phyloP scores from a whole-genome alignment of 2,329 filamentous ascomycete genomes.

The Aspergillus neoniger region DNA sequence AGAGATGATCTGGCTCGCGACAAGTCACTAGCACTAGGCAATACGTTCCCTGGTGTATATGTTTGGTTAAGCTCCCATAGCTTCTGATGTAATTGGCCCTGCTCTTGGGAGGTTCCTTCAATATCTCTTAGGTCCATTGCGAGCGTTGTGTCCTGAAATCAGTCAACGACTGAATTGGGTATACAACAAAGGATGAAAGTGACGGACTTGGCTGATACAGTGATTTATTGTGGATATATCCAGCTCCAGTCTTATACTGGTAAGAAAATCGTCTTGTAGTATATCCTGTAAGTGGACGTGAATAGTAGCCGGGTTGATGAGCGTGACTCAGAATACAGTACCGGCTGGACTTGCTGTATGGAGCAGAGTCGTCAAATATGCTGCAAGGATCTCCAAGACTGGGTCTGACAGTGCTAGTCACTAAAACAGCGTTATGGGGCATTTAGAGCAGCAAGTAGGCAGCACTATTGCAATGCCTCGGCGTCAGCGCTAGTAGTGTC shows the following conservation, averaged over 20 bases:
- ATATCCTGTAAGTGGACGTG: too few species aligned
- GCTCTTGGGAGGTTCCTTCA: slow-evolving; percentile 15
- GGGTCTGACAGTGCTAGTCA: not conserved
- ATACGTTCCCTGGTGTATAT: slow-evolving; percentile 31
- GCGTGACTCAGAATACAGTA: not conserved
- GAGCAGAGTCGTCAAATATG: not conserved
- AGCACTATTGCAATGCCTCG: not conserved
- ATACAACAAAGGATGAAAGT: not conserved
- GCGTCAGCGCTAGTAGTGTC: not conserved
- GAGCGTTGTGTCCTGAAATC: not conserved
- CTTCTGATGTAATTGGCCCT: slow-evolving; percentile 26
- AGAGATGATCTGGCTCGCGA: slow-evolving; percentile 38
- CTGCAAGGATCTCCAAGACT: not conserved
- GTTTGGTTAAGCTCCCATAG: slow-evolving; percentile 35
- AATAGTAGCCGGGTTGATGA: not conserved
- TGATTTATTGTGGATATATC: not conserved
- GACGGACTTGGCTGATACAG: not conserved
- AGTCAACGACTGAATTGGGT: not conserved
- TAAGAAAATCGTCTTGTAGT: not conserved
- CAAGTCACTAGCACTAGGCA: slow-evolving; percentile 35
- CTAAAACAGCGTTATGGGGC: not conserved
- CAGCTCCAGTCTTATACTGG: too few species aligned
- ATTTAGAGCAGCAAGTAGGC: not conserved
- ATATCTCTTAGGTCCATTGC: slow-evolving; percentile 19
- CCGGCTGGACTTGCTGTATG: not conserved